Base-by-base conservation (phyloP, 2,329 filamentous ascomycete genomes). In the Cladosporium sp. region DNA sequence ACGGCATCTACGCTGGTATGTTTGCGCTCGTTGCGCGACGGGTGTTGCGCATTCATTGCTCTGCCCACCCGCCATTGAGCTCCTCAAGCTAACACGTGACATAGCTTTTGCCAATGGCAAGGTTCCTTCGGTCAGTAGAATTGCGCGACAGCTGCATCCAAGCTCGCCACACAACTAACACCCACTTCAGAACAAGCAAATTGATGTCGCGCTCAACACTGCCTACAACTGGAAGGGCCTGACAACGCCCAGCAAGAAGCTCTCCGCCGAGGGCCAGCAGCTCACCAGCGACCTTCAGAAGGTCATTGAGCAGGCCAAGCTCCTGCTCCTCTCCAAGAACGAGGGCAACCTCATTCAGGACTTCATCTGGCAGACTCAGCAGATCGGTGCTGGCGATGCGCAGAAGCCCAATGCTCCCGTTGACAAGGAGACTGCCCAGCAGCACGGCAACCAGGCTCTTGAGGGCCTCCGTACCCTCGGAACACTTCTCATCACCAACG, bases 271-370 rank as follows among this genome's bases (percentile, higher is more conserved):
- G 60, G 93, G 93, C 52, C 84, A 84, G 66, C 70, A 73, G n/a
- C 80, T 99, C 2, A 82, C 96, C 3, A 73, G 75, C 37, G 92
- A 97, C 60, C 73, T 93, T 51, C 83, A 82, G 54, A 78, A 88
- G 48, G 89, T 96, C 45, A 84, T 99, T 40, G 82, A 86, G 62
- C 82, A 93, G 68, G 86, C 92, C 52, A 95, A 96, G 76, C 73
- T 84, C 51, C 79, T 99, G 11, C 74, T 97, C 7, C 77, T 99
- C 20, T 87, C 86, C 73, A 99, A 97, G 80, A 99, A 99, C 67
- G 82, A 96, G 53, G 93, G 91, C 65, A 90, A 99, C 64, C 73
- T 97, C 52, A 75, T 99, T 17, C 93, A 99, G 67, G 91, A 99
- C 64, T 97, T 99, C 71, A 89, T 97, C 71, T 99, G 88, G 86